A percentile compares a stretch with the other conserved stretches of the same genome.
Evolutionary conservation across 805 yeast species (phyloP).

Genomic region (Ogataea henricii): DNA sequence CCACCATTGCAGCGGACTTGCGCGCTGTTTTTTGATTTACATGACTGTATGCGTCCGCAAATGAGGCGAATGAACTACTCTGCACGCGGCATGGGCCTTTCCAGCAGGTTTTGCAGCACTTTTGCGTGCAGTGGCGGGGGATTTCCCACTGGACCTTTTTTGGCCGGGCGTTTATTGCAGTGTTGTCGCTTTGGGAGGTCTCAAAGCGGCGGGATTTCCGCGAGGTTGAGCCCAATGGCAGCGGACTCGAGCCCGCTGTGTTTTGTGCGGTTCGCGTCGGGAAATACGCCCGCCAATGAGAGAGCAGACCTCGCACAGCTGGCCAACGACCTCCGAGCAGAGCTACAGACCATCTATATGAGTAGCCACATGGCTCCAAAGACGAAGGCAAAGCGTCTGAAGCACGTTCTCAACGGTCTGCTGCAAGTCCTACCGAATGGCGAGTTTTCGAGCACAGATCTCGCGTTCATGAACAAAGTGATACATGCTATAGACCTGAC

Average conservation of each 20-base stretch:
- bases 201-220: neutral
- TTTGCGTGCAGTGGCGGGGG: neutral
- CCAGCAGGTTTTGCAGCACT: neutral
- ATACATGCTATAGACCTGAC: conserved; percentile 34
- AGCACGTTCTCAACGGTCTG: conserved; percentile 22
- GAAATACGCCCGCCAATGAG: conserved; percentile 14
- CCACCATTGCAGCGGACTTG: neutral
- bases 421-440: conserved; percentile 22
- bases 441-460: conserved; percentile 27
- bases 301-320: conserved; percentile 19
- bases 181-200: no score
- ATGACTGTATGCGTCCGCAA: neutral
- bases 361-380: conserved; percentile 29
- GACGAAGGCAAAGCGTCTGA: conserved; percentile 29
- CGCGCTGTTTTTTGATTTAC: neutral
- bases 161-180: no score
- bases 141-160: no score
- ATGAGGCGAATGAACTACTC: conserved; percentile 6
- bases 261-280: conserved; percentile 6
- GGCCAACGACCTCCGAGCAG: conserved; percentile 16
- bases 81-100: neutral
- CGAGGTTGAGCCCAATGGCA: neutral
- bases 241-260: neutral
- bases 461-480: conserved; percentile 32
- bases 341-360: conserved; percentile 28